phyloP scores from a whole-genome alignment of 208 protist genomes.

The Crithidia thermophila region DNA sequence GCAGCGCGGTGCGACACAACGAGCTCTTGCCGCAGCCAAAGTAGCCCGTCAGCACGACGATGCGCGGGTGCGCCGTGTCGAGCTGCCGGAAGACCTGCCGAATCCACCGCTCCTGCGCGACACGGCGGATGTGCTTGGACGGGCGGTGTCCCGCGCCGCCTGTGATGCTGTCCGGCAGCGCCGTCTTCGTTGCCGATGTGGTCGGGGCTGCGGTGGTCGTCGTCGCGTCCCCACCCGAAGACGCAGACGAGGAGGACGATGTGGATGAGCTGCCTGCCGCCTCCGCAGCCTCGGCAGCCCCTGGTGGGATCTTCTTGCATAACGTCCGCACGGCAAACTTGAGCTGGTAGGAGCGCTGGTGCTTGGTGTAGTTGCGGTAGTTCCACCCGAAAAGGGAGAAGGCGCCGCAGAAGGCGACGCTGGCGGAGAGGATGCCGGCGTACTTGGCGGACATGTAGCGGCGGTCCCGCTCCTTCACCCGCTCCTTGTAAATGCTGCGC shows the following conservation, averaged over 20 bases:
- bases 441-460: conserved; percentile 89
- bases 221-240: too few species aligned
- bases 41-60: conserved; percentile 71
- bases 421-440: conserved; percentile 83
- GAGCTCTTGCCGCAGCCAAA: conserved; percentile 78
- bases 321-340: conserved; percentile 58
- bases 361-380: conserved; percentile 87
- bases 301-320: conserved; percentile 27
- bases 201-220: neutral
- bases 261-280: neutral
- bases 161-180: neutral
- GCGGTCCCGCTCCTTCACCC: conserved; percentile 83
- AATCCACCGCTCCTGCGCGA: conserved; percentile 48
- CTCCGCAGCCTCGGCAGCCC: conserved; percentile 1
- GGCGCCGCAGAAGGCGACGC: conserved; percentile 78
- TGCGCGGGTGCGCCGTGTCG: conserved; percentile 53
- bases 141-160: conserved; percentile 17
- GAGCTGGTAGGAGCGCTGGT: conserved; percentile 83
- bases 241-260: too few species aligned
- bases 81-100: conserved; percentile 49
- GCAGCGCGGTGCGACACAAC: conserved; percentile 57
- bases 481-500: conserved; percentile 83
- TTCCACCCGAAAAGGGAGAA: conserved; percentile 91
- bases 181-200: neutral
- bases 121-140: conserved; percentile 24